Evolutionary conservation across 495 filamentous ascomycete species (phyloP).

Genomic region (Aspergillus avenaceus): DNA sequence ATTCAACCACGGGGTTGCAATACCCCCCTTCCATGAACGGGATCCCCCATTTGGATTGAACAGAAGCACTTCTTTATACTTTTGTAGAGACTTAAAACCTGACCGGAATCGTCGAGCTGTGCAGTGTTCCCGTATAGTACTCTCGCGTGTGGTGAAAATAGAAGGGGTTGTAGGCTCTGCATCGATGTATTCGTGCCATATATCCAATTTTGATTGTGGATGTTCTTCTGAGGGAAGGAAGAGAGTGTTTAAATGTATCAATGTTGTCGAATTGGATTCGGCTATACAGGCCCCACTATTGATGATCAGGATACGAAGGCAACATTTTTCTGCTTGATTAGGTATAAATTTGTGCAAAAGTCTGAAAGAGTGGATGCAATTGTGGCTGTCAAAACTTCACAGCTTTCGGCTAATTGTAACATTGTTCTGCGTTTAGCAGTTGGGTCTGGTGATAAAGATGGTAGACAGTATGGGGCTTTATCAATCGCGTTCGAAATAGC

Average conservation of each 20-base stretch:
- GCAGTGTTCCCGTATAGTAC: constrained; percentile 63
- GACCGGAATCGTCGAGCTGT: constrained; percentile 55
- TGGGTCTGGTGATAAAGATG: constrained; percentile 76
- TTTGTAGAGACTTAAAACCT: constrained; percentile 45
- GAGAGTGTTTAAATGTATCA: constrained; percentile 47
- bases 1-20: constrained; percentile 77
- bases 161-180: constrained; percentile 46
- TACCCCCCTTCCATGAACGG: constrained; percentile 90
- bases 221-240: constrained; percentile 38
- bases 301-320: constrained; percentile 53
- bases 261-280: constrained; percentile 45
- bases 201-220: constrained; percentile 4
- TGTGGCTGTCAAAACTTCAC: constrained; percentile 28
- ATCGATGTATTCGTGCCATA: constrained; percentile 57
- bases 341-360: constrained; percentile 35
- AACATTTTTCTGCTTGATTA: constrained; percentile 34
- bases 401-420: constrained; percentile 58
- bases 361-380: constrained; percentile 16
- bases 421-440: constrained; percentile 66
- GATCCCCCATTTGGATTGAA: constrained; percentile 59
- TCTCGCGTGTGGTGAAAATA: constrained; percentile 71
- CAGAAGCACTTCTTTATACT: constrained; percentile 68
- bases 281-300: constrained; percentile 44
- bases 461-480: constrained; percentile 72
- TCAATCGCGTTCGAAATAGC: constrained; percentile 43